Base-by-base conservation (phyloP, 2,329 filamentous ascomycete species). In the Colletotrichum agaves region DNA sequence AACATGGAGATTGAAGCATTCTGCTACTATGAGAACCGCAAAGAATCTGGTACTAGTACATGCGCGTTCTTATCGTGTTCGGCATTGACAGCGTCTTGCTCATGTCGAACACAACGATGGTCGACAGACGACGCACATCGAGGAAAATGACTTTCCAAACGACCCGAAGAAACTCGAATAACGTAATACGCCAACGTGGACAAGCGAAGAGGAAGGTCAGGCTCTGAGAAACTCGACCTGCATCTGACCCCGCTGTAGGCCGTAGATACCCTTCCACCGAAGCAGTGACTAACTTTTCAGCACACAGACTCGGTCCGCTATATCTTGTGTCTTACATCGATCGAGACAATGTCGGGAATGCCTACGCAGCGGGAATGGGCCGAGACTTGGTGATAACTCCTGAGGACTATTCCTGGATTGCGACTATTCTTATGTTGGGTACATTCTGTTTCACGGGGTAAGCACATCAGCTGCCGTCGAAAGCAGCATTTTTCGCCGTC, bases 281-380 rank as follows among this genome's bases (percentile, higher is more conserved):
- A 33, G 12, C 31, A 39, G 23, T 35, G 41, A 63, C 31, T 35
- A 31, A 23, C 11, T 6, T 19, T 53, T n/a, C 15, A 33, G 12
- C n/a, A 21, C 3, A 15, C 15, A 63, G 60, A 41, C 50, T 59
- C 13, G 53, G 65, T 2, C 10, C 53, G 4, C 11, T 63, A 5
- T 53, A 68, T 12, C 47, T 63, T 10, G 46, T 63, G 12, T 63
- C 65, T n/a, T 64, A 63, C 31, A 56, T 69, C 15, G 56, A 64
- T 47, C 44, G 66, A 41, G 61, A 47, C 13, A 63, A 61, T 33
- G 49, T 69, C 10, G 62, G 67, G 6, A 69, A 69, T 23, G 62
- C 67, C n/a, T 69, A 69, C 27, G 66, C 67, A 2, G 67, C 67
- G 2, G 67, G 67, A 12, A 69, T 69, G 67, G 67, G 67, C 5